Evolutionary conservation across 768 basidiomycete species (phyloP), one percentile per base, ranked within the genome.

Genomic region (Fistulinella prunicolor): DNA sequence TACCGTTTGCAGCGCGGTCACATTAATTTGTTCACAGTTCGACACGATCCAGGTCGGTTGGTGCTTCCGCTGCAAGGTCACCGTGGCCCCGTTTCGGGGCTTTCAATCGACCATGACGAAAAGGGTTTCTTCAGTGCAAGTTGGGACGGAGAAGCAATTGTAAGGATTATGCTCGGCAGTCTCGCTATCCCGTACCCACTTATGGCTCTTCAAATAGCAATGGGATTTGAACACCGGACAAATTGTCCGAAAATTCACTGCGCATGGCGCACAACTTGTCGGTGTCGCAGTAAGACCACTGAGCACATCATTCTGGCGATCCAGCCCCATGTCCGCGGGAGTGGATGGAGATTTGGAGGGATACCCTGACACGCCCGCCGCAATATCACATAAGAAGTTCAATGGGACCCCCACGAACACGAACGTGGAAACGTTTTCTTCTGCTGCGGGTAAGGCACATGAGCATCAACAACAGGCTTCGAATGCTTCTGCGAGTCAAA

Each of bases 161-260:
- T 93, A 65, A 66, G 89, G 75, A 42, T 47, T 24, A 20, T 32
- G 17, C 44, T 38, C 4, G 30, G 45, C 46, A 37, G 32, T 28
- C 13, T 46, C 38, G 4, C 19, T 9, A 21, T 48, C 26, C 5
- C 3, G 38, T 48, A 37, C 32, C 44, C 51, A 45, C 56, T 50
- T 30, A 47, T 34, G 26, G 48, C 26, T 10, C 38, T 44, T 24
- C 6, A 47, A 6, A 42, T 58, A 98, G 95, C 90, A 97, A 82
- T 98, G 96, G 95, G 95, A 98, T 69, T 78, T 99, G 30, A 90
- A 99, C 62, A 94, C 87, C 0, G 95, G 96, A 7, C 78, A 89
- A 51, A 73, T 72, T 34, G 78, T 84, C 12, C 81, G 93, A 41
- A 82, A 76, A 39, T 98, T 89, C 64, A 82, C 78, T 1, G 79